Conservation (phyloP, 108 stramenopile genomes). For the Cyclostephanos invisitatus region DNA sequence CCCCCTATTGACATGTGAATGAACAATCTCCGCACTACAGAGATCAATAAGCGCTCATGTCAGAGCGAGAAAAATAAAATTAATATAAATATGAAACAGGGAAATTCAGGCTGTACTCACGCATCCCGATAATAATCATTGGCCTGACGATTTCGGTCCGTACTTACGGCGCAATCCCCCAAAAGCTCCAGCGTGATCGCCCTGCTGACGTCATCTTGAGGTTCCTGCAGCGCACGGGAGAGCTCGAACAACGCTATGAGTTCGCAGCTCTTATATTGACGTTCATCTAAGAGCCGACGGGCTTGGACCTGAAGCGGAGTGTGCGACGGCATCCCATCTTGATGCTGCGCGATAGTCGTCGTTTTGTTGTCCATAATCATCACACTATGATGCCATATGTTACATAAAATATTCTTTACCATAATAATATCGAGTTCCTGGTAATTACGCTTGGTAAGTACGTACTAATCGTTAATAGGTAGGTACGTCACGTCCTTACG, state of each 20-base stretch:
- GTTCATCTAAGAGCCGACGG: conserved; percentile 47
- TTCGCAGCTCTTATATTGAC: conserved; percentile 77
- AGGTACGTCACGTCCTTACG: too few species aligned
- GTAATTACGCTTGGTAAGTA: too few species aligned
- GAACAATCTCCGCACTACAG: neutral
- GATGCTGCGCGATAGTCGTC: too few species aligned
- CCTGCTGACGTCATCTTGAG: neutral
- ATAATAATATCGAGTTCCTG: too few species aligned
- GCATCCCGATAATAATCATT: conserved; percentile 67
- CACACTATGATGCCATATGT: too few species aligned
- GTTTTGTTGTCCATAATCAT: too few species aligned
- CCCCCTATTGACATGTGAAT: conserved; percentile 3
- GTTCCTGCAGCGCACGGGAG: conserved; percentile 24
- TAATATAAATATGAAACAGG: neutral
- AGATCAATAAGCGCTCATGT: neutral
- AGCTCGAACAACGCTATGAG: conserved; percentile 68
- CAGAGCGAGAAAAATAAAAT: neutral
- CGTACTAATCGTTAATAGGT: too few species aligned
- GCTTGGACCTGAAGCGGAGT: conserved; percentile 63
- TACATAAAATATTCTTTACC: too few species aligned
- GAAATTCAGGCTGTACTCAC: conserved; percentile 3
- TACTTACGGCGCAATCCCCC: conserved; percentile 67
- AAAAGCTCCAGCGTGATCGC: conserved; percentile 57
- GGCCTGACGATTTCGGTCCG: conserved; percentile 59
- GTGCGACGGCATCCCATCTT: neutral